phyloP scores from a whole-genome alignment of 1,284 basidiomycete species.

The Papiliotrema terrestris region DNA sequence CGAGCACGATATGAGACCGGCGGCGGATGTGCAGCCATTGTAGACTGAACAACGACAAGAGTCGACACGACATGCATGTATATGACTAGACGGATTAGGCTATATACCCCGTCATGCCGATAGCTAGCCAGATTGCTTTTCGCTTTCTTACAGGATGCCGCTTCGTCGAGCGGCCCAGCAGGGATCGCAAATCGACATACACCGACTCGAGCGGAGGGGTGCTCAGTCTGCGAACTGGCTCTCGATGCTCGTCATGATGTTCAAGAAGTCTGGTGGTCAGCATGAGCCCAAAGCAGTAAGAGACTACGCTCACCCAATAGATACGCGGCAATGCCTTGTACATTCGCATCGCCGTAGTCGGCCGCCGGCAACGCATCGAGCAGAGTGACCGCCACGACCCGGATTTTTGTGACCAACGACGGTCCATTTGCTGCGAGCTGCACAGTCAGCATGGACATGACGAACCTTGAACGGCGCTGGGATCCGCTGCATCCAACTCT shows the following conservation, averaged over 20 bases:
- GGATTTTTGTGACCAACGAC: constrained; percentile 24
- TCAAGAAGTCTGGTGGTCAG: constrained; percentile 18
- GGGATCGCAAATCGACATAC: too few relatives aligned
- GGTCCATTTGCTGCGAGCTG: constrained; percentile 31
- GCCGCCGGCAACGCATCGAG: constrained; percentile 19
- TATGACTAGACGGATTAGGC: constrained; percentile 9
- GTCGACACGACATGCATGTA: constrained; percentile 11
- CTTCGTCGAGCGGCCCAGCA: too few relatives aligned
- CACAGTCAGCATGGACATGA: neutral
- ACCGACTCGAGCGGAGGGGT: too few relatives aligned
- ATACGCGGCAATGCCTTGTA: constrained; percentile 25
- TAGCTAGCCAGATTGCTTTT: neutral
- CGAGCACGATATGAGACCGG: neutral
- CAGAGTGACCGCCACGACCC: constrained; percentile 23
- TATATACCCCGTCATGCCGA: neutral
- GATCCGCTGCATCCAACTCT: neutral
- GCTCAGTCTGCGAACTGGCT: constrained; percentile 22
- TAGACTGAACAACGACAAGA: too few relatives aligned
- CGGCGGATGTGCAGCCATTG: too few relatives aligned
- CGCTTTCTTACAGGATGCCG: too few relatives aligned
- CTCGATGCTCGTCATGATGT: constrained; percentile 26
- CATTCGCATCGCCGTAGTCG: constrained; percentile 16
- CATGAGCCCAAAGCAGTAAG: neutral
- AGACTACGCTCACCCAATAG: neutral
- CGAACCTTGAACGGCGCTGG: neutral